phyloP scores from a whole-genome alignment of 2,329 filamentous ascomycete species.

The Penicillium glabrum region DNA sequence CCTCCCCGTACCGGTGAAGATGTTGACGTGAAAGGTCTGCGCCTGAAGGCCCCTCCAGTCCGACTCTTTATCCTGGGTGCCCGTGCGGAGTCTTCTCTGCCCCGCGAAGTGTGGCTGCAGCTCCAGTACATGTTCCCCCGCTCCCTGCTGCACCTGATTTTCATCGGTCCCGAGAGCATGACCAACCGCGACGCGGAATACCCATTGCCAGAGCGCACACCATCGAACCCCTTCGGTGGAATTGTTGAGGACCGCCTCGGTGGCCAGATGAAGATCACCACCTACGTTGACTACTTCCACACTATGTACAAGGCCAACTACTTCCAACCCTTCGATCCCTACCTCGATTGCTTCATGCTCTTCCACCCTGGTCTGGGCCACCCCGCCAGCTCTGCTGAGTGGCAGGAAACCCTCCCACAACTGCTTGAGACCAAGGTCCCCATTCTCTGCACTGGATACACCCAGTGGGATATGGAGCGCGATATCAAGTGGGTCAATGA shows the following conservation, averaged over 20 bases:
- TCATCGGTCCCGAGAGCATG: constrained; percentile 97
- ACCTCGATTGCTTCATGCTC: constrained; percentile 95
- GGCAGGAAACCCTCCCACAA: constrained; percentile 85
- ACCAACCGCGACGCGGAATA: constrained; percentile 89
- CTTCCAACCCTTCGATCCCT: constrained; percentile 94
- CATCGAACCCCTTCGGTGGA: constrained; percentile 88
- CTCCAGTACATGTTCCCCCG: constrained; percentile 93
- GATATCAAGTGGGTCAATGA: constrained; percentile 89
- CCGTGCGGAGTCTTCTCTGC: constrained; percentile 94
- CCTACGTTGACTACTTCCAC: constrained; percentile 97
- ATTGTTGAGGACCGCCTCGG: constrained; percentile 88
- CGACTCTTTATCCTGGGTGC: constrained; percentile 92
- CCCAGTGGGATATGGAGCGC: constrained; percentile 88
- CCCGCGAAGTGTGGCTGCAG: constrained; percentile 91
- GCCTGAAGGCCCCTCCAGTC: constrained; percentile 81
- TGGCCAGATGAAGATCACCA: constrained; percentile 91
- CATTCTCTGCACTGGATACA: constrained; percentile 93
- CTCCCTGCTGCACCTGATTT: constrained; percentile 83
- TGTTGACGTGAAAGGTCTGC: constrained; percentile 71
- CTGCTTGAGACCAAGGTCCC: constrained; percentile 94
- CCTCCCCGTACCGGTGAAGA: constrained; percentile 78
- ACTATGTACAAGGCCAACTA: constrained; percentile 87
- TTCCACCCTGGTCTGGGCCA: constrained; percentile 97
- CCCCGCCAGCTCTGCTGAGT: constrained; percentile 89
- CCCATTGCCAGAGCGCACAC: constrained; percentile 80